Evolutionary conservation across 2,329 filamentous ascomycete genomes (phyloP), one percentile per base, ranked within the genome.

Genomic region (Cladophialophora immunda): DNA sequence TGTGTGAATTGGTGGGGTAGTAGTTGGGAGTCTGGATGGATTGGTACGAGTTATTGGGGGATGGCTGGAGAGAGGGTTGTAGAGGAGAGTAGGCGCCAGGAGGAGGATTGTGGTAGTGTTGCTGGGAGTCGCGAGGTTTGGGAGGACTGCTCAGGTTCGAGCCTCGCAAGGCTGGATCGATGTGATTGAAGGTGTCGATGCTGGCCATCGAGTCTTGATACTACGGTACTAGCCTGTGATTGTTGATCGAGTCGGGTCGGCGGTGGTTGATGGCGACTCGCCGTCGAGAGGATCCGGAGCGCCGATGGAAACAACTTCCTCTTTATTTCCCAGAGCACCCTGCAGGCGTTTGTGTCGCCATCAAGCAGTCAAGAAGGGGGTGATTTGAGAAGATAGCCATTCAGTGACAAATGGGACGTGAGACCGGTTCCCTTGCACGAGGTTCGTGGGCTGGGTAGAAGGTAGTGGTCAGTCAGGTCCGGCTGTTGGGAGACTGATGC

Each of bases 21-120:
- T 70, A 73, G 63, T 50, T 69, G 4, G 71, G 71, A 8, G 71
- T 73, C 32, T 67, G 64, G 25, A 73, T 71, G 34, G 60, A 68
- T 50, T 71, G 70, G 50, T 71, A 73, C 17, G 71, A 70, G 25
- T 62, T 68, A 52, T 73, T 71, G 5, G 69, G 69, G 13, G 69
- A 71, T 4, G 71, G 67, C 54, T 72, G 71, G 27, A 72, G n/a
- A 17, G 69, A 71, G 3, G 71, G 67, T 47, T 71, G 71, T 13
- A 72, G 36, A 41, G 71, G 69, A 19, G 69, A 71, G 45, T 70
- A 71, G 58, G 67, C 62, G 41, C 68, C 53, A 38, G 67, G 30
- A 30, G 63, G 60, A 45, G 64, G 64, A 45, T 71, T 70, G 36
- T 62, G 66, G 45, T 66, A 71, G 17, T 56, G 66, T 25, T 66